phyloP scores from a whole-genome alignment of 257 asterid genomes.

The Nicotiana sylvestris region DNA sequence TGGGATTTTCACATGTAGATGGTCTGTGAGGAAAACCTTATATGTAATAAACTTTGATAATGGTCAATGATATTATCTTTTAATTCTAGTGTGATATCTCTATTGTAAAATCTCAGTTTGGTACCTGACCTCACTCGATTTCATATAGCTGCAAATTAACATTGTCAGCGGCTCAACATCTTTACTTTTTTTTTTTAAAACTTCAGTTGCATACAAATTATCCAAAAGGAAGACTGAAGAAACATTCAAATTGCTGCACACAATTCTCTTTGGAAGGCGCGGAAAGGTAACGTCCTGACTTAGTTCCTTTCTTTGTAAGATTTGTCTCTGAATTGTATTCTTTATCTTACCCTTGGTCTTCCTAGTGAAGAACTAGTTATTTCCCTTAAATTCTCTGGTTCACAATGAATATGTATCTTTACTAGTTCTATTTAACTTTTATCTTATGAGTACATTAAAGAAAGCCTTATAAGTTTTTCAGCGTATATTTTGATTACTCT shows the following conservation, averaged over 20 bases:
- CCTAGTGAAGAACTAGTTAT: background rate
- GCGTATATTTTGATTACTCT: too few species aligned
- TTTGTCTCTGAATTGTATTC: background rate
- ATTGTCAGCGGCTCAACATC: background rate
- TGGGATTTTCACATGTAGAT: too few species aligned
- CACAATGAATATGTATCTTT: background rate
- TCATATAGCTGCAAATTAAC: background rate
- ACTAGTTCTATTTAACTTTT: background rate
- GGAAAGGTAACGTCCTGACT: conserved; percentile 60
- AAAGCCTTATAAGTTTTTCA: background rate
- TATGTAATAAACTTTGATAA: too few species aligned
- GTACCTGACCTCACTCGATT: background rate
- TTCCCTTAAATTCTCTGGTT: background rate
- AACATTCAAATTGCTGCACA: conserved; percentile 69
- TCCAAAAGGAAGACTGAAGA: conserved; percentile 84
- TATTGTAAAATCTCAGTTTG: background rate
- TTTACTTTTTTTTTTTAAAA: conserved; percentile 10
- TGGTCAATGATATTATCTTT: background rate
- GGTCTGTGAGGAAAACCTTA: too few species aligned
- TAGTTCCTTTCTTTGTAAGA: background rate
- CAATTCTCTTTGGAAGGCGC: conserved; percentile 78
- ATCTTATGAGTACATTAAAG: background rate
- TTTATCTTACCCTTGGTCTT: background rate
- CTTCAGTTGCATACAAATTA: conserved; percentile 74
- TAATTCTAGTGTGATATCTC: background rate